Base-by-base conservation (phyloP, 805 yeast species). In the Metschnikowia gruessii region DNA sequence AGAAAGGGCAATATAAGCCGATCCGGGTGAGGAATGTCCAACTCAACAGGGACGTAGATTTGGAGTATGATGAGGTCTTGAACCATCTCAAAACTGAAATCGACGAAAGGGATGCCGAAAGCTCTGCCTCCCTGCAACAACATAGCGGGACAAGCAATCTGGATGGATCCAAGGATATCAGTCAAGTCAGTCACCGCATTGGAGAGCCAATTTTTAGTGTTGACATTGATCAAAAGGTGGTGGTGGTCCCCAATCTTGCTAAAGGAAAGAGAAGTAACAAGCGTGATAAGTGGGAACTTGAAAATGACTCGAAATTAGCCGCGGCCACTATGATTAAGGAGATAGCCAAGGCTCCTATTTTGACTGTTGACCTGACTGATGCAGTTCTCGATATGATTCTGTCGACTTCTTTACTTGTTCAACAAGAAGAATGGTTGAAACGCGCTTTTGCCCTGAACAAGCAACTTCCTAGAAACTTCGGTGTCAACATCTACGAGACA, bases 361-460 rank as follows among this genome's bases (percentile, higher is more conserved):
- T 90, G 39, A 79, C 85, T 0, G 80, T 92, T 29, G 98, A 92
- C 60, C 81, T 80, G 3, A 76, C 84, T 50, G 96, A 88, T 55
- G 97, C 90, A 51, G 86, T 88, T 2, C 63, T 94, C 50, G 92
- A 90, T 42, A 86, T 90, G 77, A 86, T 92, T 33, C 75, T 86
- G 12, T 77, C 84, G 2, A 85, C 91, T 0, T 84, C 95, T 0
- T 65, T 88, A n/a, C 72, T 75, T 24, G 89, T 81, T 51, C 83
- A 81, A 41, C 55, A 42, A 18, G 95, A 88, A 51, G 92, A 87
- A 73, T 83, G 89, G 88, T 69, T 84, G 43, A 77, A 95, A 56
- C 85, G 87, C 54, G 89, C 92, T 4, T 87, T 91, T 7, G 89
- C 92, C 16, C 79, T 85, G 2, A 60, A 63, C 13, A 82, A 87